Percentiles rank a stretch among this genome's conserved stretches.
phyloP scores from a whole-genome alignment of 352 stramenopile species.

The Pythium brassicae region DNA sequence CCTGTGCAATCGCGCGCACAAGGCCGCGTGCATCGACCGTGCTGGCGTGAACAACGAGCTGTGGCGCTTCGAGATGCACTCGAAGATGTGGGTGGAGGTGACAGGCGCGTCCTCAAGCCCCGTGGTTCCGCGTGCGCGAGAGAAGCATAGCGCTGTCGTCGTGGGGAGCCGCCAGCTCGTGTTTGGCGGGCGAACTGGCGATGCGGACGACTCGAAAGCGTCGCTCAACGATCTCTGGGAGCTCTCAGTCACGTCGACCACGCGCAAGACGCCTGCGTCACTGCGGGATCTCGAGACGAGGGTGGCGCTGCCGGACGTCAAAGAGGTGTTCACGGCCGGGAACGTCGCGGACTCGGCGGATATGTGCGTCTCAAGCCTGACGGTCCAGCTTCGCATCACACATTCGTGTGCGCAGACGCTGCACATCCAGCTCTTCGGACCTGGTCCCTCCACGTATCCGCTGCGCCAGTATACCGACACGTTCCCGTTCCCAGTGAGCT shows the following conservation, averaged over 20 bases:
- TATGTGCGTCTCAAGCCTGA: constrained; percentile 43
- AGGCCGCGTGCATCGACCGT: constrained; percentile 31
- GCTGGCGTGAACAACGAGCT: constrained; percentile 58
- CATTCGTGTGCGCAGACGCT: constrained; percentile 54
- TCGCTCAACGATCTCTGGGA: constrained; percentile 65
- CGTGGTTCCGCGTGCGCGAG: constrained; percentile 25
- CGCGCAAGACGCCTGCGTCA: constrained; percentile 20
- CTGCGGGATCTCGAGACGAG: constrained; percentile 34
- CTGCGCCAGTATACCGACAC: constrained; percentile 36
- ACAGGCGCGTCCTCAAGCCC: constrained; percentile 2
- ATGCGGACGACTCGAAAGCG: constrained; percentile 17
- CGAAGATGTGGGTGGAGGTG: constrained; percentile 49
- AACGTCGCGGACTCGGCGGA: constrained; percentile 25
- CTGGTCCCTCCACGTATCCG: constrained; percentile 49
- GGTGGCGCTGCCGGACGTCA: constrained; percentile 42
- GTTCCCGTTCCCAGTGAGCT: constrained; percentile 36
- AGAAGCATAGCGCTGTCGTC: constrained; percentile 58
- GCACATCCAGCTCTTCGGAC: constrained; percentile 50
- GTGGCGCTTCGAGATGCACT: constrained; percentile 56
- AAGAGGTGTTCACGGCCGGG: constrained; percentile 42
- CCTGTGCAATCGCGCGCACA: constrained; percentile 43
- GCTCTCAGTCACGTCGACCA: constrained; percentile 45
- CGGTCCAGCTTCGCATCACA: constrained; percentile 44
- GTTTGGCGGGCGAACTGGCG: constrained; percentile 44
- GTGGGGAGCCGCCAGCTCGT: constrained; percentile 45